Evolutionary conservation across 805 yeast species (phyloP).

Genomic region (Debaryomyces prosopidis): DNA sequence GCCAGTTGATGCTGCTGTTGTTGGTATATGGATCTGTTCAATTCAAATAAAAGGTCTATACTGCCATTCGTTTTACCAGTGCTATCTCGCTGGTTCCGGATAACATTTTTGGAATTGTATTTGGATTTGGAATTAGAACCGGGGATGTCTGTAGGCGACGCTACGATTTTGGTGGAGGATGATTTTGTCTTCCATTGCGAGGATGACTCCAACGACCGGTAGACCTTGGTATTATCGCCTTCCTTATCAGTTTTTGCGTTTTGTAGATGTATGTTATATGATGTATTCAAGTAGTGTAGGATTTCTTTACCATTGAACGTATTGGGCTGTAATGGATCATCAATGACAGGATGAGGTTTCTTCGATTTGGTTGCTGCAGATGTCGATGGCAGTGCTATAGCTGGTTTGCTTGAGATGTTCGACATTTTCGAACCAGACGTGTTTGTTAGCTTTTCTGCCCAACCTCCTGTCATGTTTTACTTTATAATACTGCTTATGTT

Average conservation of each 20-base stretch:
- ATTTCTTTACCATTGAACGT: constrained; percentile 19
- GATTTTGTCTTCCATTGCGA: constrained; percentile 19
- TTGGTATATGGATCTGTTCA: constrained; percentile 19
- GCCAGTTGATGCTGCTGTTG: constrained; percentile 8
- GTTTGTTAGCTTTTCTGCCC: constrained; percentile 16
- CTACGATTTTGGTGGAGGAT: neutral
- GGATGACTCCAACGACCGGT: constrained; percentile 24
- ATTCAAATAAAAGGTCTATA: constrained; percentile 18
- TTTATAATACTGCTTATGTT: neutral
- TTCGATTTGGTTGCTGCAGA: neutral
- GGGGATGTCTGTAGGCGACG: constrained; percentile 1
- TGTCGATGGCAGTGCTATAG: constrained; percentile 1
- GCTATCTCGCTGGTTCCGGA: constrained; percentile 3
- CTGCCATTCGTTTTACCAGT: constrained; percentile 5
- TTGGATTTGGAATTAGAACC: neutral
- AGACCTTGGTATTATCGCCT: constrained; percentile 18
- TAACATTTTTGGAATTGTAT: constrained; percentile 11
- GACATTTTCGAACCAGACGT: neutral
- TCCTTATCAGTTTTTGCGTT: constrained; percentile 20
- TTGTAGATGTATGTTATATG: constrained; percentile 16
- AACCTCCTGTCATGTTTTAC: constrained; percentile 12
- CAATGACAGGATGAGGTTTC: neutral
- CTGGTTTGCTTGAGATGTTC: neutral
- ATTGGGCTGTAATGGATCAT: too few relatives aligned
- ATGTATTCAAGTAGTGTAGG: constrained; percentile 16